Evolutionary conservation across 1,284 basidiomycete genomes (phyloP).

Genomic region (Irpex sp.): DNA sequence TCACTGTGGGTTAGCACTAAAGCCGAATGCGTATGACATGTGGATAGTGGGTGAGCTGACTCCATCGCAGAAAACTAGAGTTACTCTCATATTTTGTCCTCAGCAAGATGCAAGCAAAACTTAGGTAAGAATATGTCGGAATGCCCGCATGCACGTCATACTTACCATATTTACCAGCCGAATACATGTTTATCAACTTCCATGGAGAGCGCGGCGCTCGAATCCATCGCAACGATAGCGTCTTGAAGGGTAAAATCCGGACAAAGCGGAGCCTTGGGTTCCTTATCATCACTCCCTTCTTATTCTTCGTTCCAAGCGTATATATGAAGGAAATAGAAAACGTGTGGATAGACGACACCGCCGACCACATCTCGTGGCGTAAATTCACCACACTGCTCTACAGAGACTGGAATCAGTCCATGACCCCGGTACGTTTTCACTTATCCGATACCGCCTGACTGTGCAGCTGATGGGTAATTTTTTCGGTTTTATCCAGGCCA

Average conservation of each 20-base stretch:
- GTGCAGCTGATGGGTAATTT: neutral
- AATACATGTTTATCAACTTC: slow-evolving; percentile 11
- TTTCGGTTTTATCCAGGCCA: slow-evolving; percentile 25
- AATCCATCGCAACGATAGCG: slow-evolving; percentile 8
- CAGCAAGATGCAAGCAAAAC: slow-evolving; percentile 1
- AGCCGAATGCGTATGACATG: neutral
- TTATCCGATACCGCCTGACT: neutral
- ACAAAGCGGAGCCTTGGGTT: neutral
- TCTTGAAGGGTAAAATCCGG: neutral
- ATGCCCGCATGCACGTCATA: neutral
- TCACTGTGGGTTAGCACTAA: neutral
- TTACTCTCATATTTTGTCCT: neutral
- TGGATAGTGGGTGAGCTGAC: slow-evolving; percentile 1
- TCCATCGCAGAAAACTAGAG: neutral
- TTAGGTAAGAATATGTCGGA: neutral
- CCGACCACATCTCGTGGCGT: slow-evolving; percentile 1
- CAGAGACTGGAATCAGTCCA: slow-evolving; percentile 1
- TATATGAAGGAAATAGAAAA: slow-evolving; percentile 3
- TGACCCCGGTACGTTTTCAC: slow-evolving; percentile 2
- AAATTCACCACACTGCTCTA: neutral
- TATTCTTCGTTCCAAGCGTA: slow-evolving; percentile 5
- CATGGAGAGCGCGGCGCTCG: slow-evolving; percentile 22
- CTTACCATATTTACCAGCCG: neutral
- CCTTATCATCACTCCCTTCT: neutral
- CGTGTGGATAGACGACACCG: slow-evolving; percentile 4